A percentile compares a stretch with the other conserved stretches of the same genome.
phyloP scores from a whole-genome alignment of 768 basidiomycete genomes.

The Pleurotus tuoliensis region DNA sequence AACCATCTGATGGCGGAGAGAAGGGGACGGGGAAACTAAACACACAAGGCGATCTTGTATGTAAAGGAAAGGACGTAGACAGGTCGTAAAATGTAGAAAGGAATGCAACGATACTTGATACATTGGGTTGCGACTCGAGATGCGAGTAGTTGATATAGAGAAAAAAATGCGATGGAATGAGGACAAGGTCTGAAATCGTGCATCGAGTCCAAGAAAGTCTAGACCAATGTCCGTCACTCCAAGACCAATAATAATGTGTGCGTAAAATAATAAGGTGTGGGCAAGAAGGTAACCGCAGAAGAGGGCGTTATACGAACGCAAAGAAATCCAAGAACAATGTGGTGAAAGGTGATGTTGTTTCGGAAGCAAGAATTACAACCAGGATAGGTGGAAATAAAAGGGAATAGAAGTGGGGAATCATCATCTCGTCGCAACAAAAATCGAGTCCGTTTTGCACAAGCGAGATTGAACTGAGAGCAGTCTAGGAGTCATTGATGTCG shows the following conservation, averaged over 20 bases:
- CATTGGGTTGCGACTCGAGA: constrained; percentile 9
- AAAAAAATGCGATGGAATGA: background rate
- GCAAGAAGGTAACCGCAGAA: background rate
- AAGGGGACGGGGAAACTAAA: background rate
- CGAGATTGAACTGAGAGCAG: constrained; percentile 2
- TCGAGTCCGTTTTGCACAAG: constrained; percentile 5
- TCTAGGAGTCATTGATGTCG: constrained; percentile 5
- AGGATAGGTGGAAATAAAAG: background rate
- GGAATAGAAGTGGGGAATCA: background rate
- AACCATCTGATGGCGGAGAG: background rate
- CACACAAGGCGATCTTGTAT: constrained; percentile 6
- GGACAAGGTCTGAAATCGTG: constrained; percentile 2
- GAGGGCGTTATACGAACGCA: background rate
- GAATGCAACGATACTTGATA: constrained; percentile 8
- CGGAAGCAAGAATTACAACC: constrained; percentile 2
- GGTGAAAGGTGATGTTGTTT: background rate
- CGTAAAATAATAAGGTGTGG: background rate
- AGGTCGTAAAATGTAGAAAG: constrained; percentile 1
- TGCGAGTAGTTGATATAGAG: constrained; percentile 5
- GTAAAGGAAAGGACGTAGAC: constrained; percentile 1
- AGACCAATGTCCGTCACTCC: background rate
- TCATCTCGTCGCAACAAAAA: constrained; percentile 9
- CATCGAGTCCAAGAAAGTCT: background rate
- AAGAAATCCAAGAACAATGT: background rate
- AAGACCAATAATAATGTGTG: background rate